Evolutionary conservation across 768 basidiomycete genomes (phyloP).

Genomic region (Melanogaster broomeanus): DNA sequence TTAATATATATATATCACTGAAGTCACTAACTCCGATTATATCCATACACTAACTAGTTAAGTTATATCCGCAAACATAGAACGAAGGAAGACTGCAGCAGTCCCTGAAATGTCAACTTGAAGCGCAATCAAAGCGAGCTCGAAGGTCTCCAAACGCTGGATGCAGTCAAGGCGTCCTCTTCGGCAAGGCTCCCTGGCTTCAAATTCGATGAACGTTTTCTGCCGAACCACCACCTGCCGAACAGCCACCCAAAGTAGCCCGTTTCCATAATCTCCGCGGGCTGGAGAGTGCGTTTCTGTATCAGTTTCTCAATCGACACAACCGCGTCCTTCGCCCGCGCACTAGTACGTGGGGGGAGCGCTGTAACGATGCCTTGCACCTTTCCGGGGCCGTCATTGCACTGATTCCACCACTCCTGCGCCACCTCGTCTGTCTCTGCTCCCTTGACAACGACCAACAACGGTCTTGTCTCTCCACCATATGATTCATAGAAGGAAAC

Average conservation of each 20-base stretch:
- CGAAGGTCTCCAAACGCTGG: constrained; percentile 18
- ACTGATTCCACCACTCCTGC: constrained; percentile 20
- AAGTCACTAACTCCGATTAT: too few species aligned
- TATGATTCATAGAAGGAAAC: constrained; percentile 20
- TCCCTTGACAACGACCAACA: constrained; percentile 25
- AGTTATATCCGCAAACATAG: background rate
- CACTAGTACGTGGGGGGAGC: constrained; percentile 10
- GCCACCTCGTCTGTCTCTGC: constrained; percentile 20
- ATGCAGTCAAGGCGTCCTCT: constrained; percentile 16
- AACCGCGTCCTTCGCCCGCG: constrained; percentile 1
- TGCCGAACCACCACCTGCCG: too few species aligned
- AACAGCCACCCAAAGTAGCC: constrained; percentile 26
- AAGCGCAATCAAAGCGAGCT: background rate
- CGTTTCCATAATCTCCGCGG: constrained; percentile 15
- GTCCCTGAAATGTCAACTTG: background rate
- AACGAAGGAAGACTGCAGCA: background rate
- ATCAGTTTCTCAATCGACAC: constrained; percentile 13
- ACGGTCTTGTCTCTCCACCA: constrained; percentile 27
- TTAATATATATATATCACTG: too few species aligned
- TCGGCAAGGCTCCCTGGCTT: background rate
- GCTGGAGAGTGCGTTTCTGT: constrained; percentile 24
- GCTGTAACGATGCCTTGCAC: constrained; percentile 24
- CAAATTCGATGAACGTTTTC: constrained; percentile 6
- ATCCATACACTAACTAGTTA: too few species aligned
- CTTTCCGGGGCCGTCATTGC: constrained; percentile 3